Evolutionary conservation across 2,329 filamentous ascomycete genomes (phyloP).

Genomic region (Alternaria gansuensis): DNA sequence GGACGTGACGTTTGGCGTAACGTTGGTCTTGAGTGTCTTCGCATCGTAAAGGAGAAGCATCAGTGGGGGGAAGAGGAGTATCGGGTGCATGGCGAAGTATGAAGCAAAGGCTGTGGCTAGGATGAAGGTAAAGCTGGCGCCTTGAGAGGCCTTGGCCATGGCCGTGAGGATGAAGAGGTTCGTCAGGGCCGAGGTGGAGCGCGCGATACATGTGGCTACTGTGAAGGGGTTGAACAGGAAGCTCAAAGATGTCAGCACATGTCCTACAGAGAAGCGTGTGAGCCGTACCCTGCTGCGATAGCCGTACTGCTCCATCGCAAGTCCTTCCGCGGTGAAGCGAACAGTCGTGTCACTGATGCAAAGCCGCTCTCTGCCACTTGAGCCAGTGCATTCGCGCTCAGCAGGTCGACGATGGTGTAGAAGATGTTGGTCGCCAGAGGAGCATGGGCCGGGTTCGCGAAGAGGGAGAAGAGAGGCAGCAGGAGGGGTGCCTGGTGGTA

Average conservation of each 20-base stretch:
- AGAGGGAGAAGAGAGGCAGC: conserved; percentile 87
- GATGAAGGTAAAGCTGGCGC: conserved; percentile 76
- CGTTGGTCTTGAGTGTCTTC: conserved; percentile 39
- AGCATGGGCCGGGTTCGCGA: conserved; percentile 73
- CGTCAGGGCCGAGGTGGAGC: conserved; percentile 88
- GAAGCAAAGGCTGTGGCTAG: conserved; percentile 85
- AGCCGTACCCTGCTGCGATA: conserved; percentile 76
- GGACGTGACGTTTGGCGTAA: conserved; percentile 41
- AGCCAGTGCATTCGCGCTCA: conserved; percentile 81
- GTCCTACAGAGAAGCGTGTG: no score
- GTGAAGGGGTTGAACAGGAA: conserved; percentile 97
- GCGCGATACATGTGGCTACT: conserved; percentile 86
- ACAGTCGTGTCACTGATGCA: conserved; percentile 75
- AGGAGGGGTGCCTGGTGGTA: conserved; percentile 82
- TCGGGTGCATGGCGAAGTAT: conserved; percentile 91
- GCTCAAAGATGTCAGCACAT: conserved; percentile 57
- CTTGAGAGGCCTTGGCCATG: conserved; percentile 79
- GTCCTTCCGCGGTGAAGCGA: conserved; percentile 78
- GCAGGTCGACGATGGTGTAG: conserved; percentile 81
- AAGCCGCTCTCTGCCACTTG: conserved; percentile 84
- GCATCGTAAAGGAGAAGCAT: conserved; percentile 74
- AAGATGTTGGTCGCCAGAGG: conserved; percentile 80
- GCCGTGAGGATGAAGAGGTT: conserved; percentile 87
- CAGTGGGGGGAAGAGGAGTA: conserved; percentile 84
- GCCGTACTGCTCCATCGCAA: conserved; percentile 77